A percentile compares a stretch with the other conserved stretches of the same genome.
phyloP scores from a whole-genome alignment of 228 moss, liverwort and hornwort species.

The Sphagnum fallax region DNA sequence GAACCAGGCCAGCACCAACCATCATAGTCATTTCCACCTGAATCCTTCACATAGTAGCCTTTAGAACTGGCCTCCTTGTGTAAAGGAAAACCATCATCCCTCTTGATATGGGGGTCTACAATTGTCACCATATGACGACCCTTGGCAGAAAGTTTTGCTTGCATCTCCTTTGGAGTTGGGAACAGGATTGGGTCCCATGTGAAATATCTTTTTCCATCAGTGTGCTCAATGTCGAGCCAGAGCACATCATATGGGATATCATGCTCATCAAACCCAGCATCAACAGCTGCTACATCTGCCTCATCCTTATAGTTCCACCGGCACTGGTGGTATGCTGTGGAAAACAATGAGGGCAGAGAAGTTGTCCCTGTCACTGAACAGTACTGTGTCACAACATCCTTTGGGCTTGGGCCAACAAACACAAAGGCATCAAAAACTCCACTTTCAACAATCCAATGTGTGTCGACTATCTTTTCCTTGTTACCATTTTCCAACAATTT shows the following conservation, averaged over 20 bases:
- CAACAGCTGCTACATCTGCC: conserved; percentile 82
- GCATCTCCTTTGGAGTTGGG: conserved; percentile 90
- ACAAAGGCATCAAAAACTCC: conserved; percentile 86
- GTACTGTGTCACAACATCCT: conserved; percentile 86
- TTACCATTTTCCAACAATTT: conserved; percentile 22
- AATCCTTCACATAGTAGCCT: conserved; percentile 81
- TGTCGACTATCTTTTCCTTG: conserved; percentile 34
- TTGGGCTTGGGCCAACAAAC: conserved; percentile 91
- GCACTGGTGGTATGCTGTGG: conserved; percentile 93
- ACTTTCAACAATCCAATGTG: conserved; percentile 92
- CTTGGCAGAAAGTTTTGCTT: conserved; percentile 78
- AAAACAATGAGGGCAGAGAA: conserved; percentile 77
- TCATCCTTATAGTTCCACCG: conserved; percentile 99
- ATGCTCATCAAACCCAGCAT: conserved; percentile 84
- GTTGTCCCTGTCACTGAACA: conserved; percentile 80
- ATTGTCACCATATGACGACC: conserved; percentile 99
- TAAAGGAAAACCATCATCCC: conserved; percentile 69
- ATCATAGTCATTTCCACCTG: conserved; percentile 67
- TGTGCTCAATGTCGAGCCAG: conserved; percentile 99
- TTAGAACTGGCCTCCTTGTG: conserved; percentile 85
- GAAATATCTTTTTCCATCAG: conserved; percentile 93
- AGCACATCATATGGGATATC: conserved; percentile 93
- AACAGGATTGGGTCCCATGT: conserved; percentile 81
- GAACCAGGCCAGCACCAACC: conserved; percentile 99
- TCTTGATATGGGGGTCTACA: conserved; percentile 97